Percentiles rank a stretch among this genome's conserved stretches.
Conservation (phyloP, 305 asterid genomes). For the Salvia sclarea region DNA sequence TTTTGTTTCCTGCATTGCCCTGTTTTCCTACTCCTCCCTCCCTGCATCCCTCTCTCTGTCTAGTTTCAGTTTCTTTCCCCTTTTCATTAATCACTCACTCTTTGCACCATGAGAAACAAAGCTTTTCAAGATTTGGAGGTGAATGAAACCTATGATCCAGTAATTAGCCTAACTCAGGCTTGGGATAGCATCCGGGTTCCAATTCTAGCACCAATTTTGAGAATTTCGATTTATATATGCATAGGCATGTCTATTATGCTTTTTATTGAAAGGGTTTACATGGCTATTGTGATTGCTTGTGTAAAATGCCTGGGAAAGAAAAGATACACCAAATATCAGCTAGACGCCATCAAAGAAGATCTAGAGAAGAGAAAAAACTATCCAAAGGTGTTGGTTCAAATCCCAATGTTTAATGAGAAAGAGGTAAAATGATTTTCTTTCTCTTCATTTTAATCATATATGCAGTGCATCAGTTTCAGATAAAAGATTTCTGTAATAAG, state of each 20-base stretch:
- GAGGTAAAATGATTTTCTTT: conserved; percentile 55
- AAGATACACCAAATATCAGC: conserved; percentile 74
- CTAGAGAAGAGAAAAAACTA: conserved; percentile 62
- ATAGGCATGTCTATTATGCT: conserved; percentile 82
- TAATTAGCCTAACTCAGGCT: conserved; percentile 43
- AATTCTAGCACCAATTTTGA: conserved; percentile 60
- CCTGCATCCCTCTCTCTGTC: neutral
- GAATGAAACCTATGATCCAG: conserved; percentile 51
- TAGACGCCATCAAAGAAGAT: conserved; percentile 67
- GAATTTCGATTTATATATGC: conserved; percentile 59
- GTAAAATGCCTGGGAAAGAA: conserved; percentile 69
- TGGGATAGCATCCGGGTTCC: conserved; percentile 75
- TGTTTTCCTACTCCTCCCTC: neutral
- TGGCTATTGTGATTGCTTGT: conserved; percentile 71
- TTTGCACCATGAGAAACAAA: conserved; percentile 59
- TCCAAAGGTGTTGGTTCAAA: conserved; percentile 82
- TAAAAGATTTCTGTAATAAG: neutral
- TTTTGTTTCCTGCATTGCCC: conserved; percentile 32
- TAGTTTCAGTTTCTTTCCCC: conserved; percentile 3
- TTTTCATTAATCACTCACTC: conserved; percentile 7
- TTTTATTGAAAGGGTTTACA: conserved; percentile 69
- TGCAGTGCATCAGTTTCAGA: conserved; percentile 19
- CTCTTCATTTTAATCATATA: conserved; percentile 15
- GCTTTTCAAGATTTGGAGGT: conserved; percentile 37
- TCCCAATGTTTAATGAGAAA: conserved; percentile 83